A percentile compares a stretch with the other conserved stretches of the same genome.
phyloP scores from a whole-genome alignment of 2,329 filamentous ascomycete species.

The Xylariaceae sp. region DNA sequence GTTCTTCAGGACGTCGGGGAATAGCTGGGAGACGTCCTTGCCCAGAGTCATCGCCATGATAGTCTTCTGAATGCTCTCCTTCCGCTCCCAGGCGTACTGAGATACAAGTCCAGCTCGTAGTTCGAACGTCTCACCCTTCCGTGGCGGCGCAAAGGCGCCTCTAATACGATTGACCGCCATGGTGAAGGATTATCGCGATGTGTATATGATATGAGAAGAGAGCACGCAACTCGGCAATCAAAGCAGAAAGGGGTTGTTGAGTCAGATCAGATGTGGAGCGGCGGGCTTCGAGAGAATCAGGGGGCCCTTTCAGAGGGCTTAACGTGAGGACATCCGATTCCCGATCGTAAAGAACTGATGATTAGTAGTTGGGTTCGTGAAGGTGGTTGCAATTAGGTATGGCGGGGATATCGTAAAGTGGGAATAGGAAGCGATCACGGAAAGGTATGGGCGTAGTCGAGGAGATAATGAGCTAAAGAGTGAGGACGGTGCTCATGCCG shows the following conservation, averaged over 20 bases:
- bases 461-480: not conserved
- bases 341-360: not conserved
- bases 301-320: constrained; percentile 29
- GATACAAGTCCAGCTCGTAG: constrained; percentile 91
- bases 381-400: not conserved
- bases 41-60: constrained; percentile 99
- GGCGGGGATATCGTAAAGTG: not conserved
- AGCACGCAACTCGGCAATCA: not conserved
- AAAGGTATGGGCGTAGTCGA: not conserved
- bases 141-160: constrained; percentile 85
- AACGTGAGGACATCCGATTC: constrained; percentile 22
- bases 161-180: constrained; percentile 97
- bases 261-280: constrained; percentile 10
- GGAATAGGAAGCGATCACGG: not conserved
- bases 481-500: not conserved
- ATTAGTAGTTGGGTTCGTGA: not conserved
- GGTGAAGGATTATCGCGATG: constrained; percentile 28
- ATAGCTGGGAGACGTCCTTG: constrained; percentile 95
- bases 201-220: not conserved
- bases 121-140: constrained; percentile 98
- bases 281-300: constrained; percentile 16
- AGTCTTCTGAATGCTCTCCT: constrained; percentile 98
- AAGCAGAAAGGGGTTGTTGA: not conserved
- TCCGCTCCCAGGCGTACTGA: constrained; percentile 98
- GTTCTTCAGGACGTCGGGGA: constrained; percentile 97